Evolutionary conservation across 129 eudicot genomes (phyloP).

Genomic region (Silybum marianum): DNA sequence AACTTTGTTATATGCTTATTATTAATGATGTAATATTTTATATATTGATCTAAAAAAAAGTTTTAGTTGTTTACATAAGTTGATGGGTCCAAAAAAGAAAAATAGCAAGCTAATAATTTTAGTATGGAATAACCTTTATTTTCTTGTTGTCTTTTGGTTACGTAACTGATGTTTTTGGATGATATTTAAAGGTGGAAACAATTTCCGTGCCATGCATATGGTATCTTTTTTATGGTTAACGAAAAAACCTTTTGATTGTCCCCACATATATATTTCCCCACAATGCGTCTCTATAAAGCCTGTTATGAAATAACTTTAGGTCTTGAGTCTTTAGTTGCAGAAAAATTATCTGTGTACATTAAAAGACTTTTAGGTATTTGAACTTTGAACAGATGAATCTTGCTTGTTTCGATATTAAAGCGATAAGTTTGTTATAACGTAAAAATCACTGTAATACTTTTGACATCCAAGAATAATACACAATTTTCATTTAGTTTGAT

Average conservation of each 20-base stretch:
- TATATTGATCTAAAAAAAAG: no score
- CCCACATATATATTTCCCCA: background rate
- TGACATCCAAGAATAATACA: no score
- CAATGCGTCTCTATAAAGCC: background rate
- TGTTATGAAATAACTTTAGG: background rate
- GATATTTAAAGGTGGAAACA: background rate
- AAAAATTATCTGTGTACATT: background rate
- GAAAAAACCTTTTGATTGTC: background rate
- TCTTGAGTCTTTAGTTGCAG: background rate
- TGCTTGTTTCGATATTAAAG: background rate
- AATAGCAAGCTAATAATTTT: no score
- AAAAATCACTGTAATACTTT: background rate
- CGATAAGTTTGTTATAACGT: background rate
- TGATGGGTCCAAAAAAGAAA: background rate
- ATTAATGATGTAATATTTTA: background rate
- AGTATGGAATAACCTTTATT: background rate
- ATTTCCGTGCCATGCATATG: background rate
- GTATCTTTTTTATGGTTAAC: constrained; percentile 7
- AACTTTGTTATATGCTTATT: background rate
- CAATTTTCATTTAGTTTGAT: background rate
- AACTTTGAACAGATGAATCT: background rate
- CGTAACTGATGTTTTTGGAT: background rate
- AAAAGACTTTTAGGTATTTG: background rate
- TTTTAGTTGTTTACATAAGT: no score
- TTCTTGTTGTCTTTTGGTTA: background rate